Evolutionary conservation across 805 yeast species (phyloP).

Genomic region (Kuraishia molischiana): DNA sequence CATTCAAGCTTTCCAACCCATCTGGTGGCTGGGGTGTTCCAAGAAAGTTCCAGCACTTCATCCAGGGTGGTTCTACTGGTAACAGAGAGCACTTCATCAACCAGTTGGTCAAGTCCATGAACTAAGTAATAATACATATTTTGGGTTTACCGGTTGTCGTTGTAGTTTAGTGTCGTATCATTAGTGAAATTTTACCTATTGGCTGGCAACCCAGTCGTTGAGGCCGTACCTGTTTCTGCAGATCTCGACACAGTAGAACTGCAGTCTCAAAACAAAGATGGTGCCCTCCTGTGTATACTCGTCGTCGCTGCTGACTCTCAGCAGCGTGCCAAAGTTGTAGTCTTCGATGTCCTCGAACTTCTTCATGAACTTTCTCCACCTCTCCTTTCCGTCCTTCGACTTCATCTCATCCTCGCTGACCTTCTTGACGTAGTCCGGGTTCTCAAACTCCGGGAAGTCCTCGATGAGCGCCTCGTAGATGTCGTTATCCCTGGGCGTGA

Average conservation of each 20-base stretch:
- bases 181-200: too few relatives aligned
- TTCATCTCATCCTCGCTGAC: constrained; percentile 79
- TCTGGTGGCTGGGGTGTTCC: constrained; percentile 96
- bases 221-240: constrained; percentile 84
- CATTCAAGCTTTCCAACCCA: constrained; percentile 95
- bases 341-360: constrained; percentile 82
- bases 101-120: constrained; percentile 89
- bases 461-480: constrained; percentile 49
- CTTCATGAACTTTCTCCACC: constrained; percentile 86
- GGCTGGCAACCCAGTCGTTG: constrained; percentile 77
- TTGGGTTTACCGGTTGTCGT: too few relatives aligned
- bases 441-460: constrained; percentile 83
- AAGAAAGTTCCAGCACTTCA: constrained; percentile 94
- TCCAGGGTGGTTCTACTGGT: constrained; percentile 98
- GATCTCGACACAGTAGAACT: constrained; percentile 90
- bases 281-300: constrained; percentile 82
- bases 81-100: constrained; percentile 95
- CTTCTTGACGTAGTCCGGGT: constrained; percentile 41
- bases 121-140: too few relatives aligned
- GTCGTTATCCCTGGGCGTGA: constrained; percentile 65
- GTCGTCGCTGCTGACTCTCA: constrained; percentile 60
- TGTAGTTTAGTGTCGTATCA: not conserved
- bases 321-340: constrained; percentile 89
- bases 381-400: constrained; percentile 65
- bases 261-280: constrained; percentile 85